These are phyloP conservation scores for Cytospora schulzeri DNA, from an alignment of 2,329 filamentous ascomycete species.

Conservation along the genomic window DNA sequence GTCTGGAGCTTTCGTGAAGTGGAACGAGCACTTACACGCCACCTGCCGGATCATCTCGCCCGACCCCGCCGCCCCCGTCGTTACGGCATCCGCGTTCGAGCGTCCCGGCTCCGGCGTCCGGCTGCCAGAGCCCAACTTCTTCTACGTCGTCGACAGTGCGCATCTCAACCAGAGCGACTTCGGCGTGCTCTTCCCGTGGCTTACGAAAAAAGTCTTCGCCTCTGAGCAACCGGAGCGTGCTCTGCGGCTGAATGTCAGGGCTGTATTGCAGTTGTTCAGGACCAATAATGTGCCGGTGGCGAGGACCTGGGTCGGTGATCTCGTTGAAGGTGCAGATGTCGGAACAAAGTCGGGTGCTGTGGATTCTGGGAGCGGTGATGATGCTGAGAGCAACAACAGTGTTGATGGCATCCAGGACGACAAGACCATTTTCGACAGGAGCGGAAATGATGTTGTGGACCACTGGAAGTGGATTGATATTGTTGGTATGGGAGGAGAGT, in stretches of 20 bases:
- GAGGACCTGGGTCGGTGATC: constrained; percentile 51
- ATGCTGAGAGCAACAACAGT: constrained; percentile 30
- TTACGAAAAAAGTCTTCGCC: constrained; percentile 60
- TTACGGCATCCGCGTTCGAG: constrained; percentile 46
- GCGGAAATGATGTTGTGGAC: constrained; percentile 40
- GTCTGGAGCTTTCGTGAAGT: constrained; percentile 78
- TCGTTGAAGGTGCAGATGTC: constrained; percentile 49
- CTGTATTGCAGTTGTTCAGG: constrained; percentile 59
- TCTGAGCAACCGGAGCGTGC: constrained; percentile 61
- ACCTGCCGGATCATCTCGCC: constrained; percentile 68
- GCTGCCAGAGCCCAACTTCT: constrained; percentile 64
- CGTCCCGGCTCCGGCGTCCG: constrained; percentile 44
- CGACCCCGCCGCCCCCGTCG: constrained; percentile 47
- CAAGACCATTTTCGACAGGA: constrained; percentile 52
- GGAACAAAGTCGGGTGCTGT: constrained; percentile 39
- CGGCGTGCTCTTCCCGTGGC: constrained; percentile 76
- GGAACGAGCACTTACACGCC: constrained; percentile 70
- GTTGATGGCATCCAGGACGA: constrained; percentile 49
- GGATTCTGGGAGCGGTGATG: constrained; percentile 12
- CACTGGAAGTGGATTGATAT: constrained; percentile 58
- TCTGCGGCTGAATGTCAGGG: constrained; percentile 60
- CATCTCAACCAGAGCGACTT: constrained; percentile 86
- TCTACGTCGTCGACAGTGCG: constrained; percentile 72
- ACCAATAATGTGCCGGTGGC: constrained; percentile 51
- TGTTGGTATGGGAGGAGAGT: constrained; percentile 48